Evolutionary conservation across 2,329 filamentous ascomycete species (phyloP).

Genomic region (Thielaviopsis musarum): DNA sequence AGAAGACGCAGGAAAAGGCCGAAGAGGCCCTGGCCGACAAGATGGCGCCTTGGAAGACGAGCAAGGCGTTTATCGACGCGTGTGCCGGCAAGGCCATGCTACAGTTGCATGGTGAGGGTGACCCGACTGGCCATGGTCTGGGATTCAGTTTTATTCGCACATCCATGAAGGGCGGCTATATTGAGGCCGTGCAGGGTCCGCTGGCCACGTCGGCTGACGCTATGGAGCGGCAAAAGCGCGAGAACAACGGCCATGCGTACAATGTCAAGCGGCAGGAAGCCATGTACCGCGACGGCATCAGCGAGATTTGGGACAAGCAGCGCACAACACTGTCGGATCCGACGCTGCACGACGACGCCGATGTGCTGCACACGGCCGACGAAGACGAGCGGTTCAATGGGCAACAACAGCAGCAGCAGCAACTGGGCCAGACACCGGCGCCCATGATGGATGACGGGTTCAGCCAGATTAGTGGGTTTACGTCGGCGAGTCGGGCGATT

Average conservation of each 20-base stretch:
- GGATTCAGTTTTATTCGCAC: conserved; percentile 96
- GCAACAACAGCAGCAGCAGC: conserved; percentile 39
- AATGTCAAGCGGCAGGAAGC: conserved; percentile 91
- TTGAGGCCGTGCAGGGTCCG: conserved; percentile 60
- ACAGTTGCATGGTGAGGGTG: conserved; percentile 81
- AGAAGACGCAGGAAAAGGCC: conserved; percentile 30
- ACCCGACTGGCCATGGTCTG: conserved; percentile 82
- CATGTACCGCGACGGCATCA: conserved; percentile 81
- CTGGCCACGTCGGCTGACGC: conserved; percentile 60
- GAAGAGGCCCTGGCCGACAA: conserved; percentile 69
- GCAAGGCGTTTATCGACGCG: conserved; percentile 89
- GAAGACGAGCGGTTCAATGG: conserved; percentile 52
- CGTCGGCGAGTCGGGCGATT: conserved; percentile 41
- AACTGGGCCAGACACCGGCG: conserved; percentile 36
- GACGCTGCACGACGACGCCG: conserved; percentile 48
- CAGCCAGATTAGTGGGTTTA: conserved; percentile 60
- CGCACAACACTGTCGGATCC: conserved; percentile 58
- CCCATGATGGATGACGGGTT: conserved; percentile 53
- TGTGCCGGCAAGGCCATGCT: conserved; percentile 95
- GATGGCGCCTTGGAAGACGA: conserved; percentile 90
- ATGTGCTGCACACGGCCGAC: conserved; percentile 39
- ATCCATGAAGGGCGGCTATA: conserved; percentile 92
- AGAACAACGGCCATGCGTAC: conserved; percentile 87
- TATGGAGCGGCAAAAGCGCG: conserved; percentile 71
- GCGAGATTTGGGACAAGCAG: conserved; percentile 83